These are phyloP conservation scores for Penicillium coprophilum DNA, from an alignment of 495 filamentous ascomycete species.

Conservation along the genomic window DNA sequence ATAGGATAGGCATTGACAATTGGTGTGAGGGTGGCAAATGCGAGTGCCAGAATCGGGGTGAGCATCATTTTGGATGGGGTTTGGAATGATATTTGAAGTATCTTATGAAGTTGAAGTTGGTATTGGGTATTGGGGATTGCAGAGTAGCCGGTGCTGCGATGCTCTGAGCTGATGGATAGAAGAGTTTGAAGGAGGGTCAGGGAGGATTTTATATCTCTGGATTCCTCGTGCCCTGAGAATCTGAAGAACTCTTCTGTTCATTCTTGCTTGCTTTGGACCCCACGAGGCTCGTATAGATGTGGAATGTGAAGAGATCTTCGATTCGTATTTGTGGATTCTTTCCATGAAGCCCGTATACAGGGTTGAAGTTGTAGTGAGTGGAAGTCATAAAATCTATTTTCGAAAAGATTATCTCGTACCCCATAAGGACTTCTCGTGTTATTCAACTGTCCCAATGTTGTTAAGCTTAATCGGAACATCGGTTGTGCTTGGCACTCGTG, in stretches of 20 bases:
- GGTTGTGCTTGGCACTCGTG: constrained; percentile 10
- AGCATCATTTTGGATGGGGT: constrained; percentile 10
- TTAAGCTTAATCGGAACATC: constrained; percentile 3
- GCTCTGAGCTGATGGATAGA: background rate
- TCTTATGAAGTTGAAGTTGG: background rate
- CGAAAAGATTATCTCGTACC: background rate
- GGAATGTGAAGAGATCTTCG: background rate
- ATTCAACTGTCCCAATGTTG: background rate
- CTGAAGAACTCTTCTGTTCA: background rate
- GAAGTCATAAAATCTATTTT: background rate
- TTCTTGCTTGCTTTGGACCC: constrained; percentile 3
- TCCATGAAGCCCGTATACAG: background rate
- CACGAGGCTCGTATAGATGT: constrained; percentile 9
- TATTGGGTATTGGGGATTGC: background rate
- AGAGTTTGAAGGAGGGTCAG: background rate
- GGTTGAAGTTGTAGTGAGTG: background rate
- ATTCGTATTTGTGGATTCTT: constrained; percentile 2
- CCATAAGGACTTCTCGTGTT: background rate
- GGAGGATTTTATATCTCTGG: constrained; percentile 2
- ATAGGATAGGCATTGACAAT: constrained; percentile 18
- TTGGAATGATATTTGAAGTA: background rate
- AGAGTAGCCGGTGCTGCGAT: background rate
- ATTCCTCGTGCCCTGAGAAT: background rate
- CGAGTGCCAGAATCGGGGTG: constrained; percentile 14
- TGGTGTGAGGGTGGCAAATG: constrained; percentile 8